These are phyloP conservation scores for Fusarium sp. DNA, from an alignment of 2,329 filamentous ascomycete species.

Conservation along the genomic window DNA sequence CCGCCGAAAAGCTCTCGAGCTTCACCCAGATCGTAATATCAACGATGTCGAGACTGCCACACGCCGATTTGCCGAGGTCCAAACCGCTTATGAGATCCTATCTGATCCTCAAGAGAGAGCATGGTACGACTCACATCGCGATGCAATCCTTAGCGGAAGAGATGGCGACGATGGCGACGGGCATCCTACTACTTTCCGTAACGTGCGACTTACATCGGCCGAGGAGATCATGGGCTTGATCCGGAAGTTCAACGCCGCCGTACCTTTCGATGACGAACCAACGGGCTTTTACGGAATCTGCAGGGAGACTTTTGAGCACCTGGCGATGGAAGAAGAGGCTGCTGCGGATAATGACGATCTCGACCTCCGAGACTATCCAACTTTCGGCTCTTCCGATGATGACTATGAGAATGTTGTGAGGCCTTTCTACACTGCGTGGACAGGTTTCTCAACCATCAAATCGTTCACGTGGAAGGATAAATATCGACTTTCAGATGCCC, in stretches of 20 bases:
- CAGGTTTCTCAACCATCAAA: conserved; percentile 85
- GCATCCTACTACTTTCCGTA: conserved; percentile 72
- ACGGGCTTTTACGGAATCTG: conserved; percentile 88
- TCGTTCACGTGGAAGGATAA: conserved; percentile 91
- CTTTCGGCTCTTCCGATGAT: conserved; percentile 84
- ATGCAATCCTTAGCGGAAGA: conserved; percentile 81
- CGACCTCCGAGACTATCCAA: conserved; percentile 76
- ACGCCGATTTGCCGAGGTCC: conserved; percentile 87
- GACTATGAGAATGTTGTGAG: conserved; percentile 81
- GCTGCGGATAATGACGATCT: conserved; percentile 78
- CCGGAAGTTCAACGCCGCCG: conserved; percentile 80
- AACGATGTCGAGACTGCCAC: conserved; percentile 88
- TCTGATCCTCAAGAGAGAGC: conserved; percentile 95
- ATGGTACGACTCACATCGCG: conserved; percentile 97
- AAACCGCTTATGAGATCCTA: conserved; percentile 94
- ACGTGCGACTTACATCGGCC: conserved; percentile 81
- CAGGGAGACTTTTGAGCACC: conserved; percentile 80
- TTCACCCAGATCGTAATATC: conserved; percentile 95
- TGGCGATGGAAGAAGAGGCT: conserved; percentile 83
- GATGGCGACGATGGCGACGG: conserved; percentile 61
- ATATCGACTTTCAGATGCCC: conserved; percentile 86
- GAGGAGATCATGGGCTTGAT: conserved; percentile 84
- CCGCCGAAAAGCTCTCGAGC: conserved; percentile 87
- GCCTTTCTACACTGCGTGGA: conserved; percentile 86
- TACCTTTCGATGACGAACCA: conserved; percentile 84